These are phyloP conservation scores for Leptodontidium sp. DNA, from an alignment of 2,329 filamentous ascomycete genomes.

Conservation along the genomic window DNA sequence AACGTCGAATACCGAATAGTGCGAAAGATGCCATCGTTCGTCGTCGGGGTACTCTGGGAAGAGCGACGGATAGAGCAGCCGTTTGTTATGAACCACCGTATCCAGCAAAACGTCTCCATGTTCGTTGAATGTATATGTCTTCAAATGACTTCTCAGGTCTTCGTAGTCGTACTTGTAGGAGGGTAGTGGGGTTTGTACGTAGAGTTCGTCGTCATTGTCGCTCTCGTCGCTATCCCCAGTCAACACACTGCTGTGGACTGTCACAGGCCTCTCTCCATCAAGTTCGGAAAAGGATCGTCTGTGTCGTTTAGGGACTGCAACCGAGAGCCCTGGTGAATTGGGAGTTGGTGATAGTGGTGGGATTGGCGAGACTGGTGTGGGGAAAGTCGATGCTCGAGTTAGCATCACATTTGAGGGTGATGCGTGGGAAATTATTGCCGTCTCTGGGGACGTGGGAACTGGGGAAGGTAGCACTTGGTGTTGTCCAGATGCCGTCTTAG, in stretches of 20 bases:
- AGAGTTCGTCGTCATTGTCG: constrained; percentile 50
- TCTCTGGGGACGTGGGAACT: background rate
- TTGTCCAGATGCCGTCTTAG: constrained; percentile 21
- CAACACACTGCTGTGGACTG: constrained; percentile 34
- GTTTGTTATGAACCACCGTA: constrained; percentile 37
- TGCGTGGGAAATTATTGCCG: constrained; percentile 8
- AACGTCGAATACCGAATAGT: constrained; percentile 44
- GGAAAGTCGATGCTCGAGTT: constrained; percentile 17
- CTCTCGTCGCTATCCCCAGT: constrained; percentile 48
- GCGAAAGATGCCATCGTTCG: constrained; percentile 38
- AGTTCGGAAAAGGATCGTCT: constrained; percentile 32
- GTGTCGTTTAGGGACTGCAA: constrained; percentile 10
- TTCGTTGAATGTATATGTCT: constrained; percentile 52
- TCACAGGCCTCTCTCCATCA: constrained; percentile 28
- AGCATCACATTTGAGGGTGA: constrained; percentile 16
- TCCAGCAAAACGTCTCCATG: constrained; percentile 52
- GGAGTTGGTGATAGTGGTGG: constrained; percentile 16
- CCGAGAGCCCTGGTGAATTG: constrained; percentile 14
- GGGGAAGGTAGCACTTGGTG: background rate
- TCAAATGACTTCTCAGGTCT: constrained; percentile 54
- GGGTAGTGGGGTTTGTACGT: constrained; percentile 51
- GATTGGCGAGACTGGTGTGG: constrained; percentile 12
- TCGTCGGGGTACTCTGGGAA: constrained; percentile 36
- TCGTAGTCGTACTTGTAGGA: constrained; percentile 52
- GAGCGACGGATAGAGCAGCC: constrained; percentile 33